Percentiles rank a stretch among this genome's conserved stretches.
Conservation (phyloP, 768 basidiomycete species). For the Polyporus arcularius region DNA sequence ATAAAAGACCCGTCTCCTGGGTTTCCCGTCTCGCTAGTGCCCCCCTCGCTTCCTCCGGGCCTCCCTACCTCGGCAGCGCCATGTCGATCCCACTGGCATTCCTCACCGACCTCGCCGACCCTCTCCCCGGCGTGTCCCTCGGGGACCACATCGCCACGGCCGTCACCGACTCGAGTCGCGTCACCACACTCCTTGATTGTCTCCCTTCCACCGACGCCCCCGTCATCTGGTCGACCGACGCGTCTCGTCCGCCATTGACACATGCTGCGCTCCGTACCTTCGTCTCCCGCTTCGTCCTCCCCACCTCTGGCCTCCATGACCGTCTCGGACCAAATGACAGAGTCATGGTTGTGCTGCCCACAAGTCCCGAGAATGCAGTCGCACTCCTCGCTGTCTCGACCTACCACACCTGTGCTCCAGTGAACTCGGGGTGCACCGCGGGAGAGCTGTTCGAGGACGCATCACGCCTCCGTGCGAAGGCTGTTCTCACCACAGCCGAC, state of each 20-base stretch:
- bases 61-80: constrained; percentile 1
- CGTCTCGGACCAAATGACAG: constrained; percentile 45
- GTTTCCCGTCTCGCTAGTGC: neutral
- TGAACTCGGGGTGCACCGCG: constrained; percentile 48
- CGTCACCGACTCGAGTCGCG: constrained; percentile 32
- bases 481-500: constrained; percentile 44
- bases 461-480: constrained; percentile 38
- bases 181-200: constrained; percentile 43
- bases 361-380: constrained; percentile 48
- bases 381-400: constrained; percentile 44
- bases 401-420: constrained; percentile 49
- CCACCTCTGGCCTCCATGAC: constrained; percentile 31
- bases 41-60: constrained; percentile 3
- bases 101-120: constrained; percentile 29
- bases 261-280: constrained; percentile 41
- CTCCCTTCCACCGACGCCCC: constrained; percentile 36
- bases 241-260: constrained; percentile 35
- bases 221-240: constrained; percentile 43
- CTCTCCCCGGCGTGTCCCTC: constrained; percentile 33
- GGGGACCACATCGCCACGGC: constrained; percentile 39
- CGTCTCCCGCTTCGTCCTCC: constrained; percentile 41
- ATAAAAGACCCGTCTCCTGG: neutral
- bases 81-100: constrained; percentile 28
- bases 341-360: constrained; percentile 46
- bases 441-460: constrained; percentile 47